A percentile compares a stretch with the other conserved stretches of the same genome.
These are phyloP conservation scores for Linum trigynum DNA, from an alignment of 345 rosid species.

Conservation along the genomic window DNA sequence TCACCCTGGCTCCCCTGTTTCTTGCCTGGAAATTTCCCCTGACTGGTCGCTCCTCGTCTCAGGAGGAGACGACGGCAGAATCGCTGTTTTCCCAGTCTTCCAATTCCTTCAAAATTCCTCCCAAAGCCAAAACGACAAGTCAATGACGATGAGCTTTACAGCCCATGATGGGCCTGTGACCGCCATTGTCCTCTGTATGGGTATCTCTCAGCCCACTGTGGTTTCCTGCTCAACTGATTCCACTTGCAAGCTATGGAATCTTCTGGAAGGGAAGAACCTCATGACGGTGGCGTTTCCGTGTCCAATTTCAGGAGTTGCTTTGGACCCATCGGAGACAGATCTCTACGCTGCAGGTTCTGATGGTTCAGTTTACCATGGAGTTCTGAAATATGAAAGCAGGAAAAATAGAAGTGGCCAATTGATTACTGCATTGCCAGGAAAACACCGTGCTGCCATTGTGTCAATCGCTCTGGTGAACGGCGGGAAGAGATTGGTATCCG, in stretches of 20 bases:
- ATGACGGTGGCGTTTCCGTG: constrained; percentile 27
- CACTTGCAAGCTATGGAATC: constrained; percentile 32
- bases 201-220: constrained; percentile 10
- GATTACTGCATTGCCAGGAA: constrained; percentile 12
- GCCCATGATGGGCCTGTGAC: constrained; percentile 39
- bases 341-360: constrained; percentile 37
- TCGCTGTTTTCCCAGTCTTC: constrained; percentile 25
- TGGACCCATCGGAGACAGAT: constrained; percentile 20
- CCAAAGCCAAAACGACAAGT: not conserved
- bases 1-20: constrained; percentile 27
- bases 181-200: constrained; percentile 14
- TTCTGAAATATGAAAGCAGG: constrained; percentile 11
- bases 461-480: constrained; percentile 19
- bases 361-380: constrained; percentile 30
- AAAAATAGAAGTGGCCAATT: not conserved
- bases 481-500: constrained; percentile 34
- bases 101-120: constrained; percentile 18
- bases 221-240: constrained; percentile 34
- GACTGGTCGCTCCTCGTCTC: constrained; percentile 39
- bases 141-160: constrained; percentile 12
- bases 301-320: constrained; percentile 18
- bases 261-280: constrained; percentile 19
- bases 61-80: constrained; percentile 35
- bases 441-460: constrained; percentile 24
- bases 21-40: constrained; percentile 26